Percentiles rank a stretch among this genome's conserved stretches.
Evolutionary conservation across 371 early-diverging fungal genomes (phyloP).

Genomic region (Mucor sp.): DNA sequence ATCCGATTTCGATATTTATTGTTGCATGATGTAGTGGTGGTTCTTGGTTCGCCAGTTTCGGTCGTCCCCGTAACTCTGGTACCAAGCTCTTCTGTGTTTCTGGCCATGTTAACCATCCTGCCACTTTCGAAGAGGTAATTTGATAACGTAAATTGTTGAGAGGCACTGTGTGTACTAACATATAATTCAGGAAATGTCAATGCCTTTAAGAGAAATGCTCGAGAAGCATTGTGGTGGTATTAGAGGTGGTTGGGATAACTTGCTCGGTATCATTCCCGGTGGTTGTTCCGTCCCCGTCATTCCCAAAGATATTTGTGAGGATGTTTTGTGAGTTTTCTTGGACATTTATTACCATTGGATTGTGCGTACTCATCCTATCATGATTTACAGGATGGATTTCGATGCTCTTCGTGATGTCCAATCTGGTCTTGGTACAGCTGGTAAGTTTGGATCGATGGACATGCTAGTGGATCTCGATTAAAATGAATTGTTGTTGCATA

Average conservation of each 20-base stretch:
- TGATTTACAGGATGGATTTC: conserved; percentile 86
- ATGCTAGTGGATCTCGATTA: not conserved
- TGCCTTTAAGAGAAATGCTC: conserved; percentile 91
- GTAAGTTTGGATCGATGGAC: conserved; percentile 19
- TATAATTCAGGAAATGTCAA: conserved; percentile 79
- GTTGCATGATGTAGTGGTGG: conserved; percentile 65
- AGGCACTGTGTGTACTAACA: not conserved
- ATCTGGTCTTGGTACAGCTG: conserved; percentile 89
- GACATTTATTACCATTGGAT: too few species aligned
- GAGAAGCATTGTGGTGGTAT: conserved; percentile 98
- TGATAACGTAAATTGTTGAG: not conserved
- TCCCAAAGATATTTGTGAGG: conserved; percentile 86
- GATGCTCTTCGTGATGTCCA: conserved; percentile 94
- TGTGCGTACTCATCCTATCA: not conserved
- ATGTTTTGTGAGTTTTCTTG: conserved; percentile 66
- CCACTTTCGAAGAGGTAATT: conserved; percentile 88
- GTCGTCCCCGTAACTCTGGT: conserved; percentile 91
- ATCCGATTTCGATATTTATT: not conserved
- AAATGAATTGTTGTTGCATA: not conserved
- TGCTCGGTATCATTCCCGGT: conserved; percentile 96
- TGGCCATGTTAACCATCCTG: conserved; percentile 97
- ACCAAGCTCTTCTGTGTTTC: conserved; percentile 98
- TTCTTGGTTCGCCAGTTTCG: conserved; percentile 93
- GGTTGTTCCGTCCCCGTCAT: conserved; percentile 96
- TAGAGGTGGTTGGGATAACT: conserved; percentile 98